Evolutionary conservation across 108 stramenopile species (phyloP), one percentile per base, ranked within the genome.

Genomic region (Skeletonema menzelii): DNA sequence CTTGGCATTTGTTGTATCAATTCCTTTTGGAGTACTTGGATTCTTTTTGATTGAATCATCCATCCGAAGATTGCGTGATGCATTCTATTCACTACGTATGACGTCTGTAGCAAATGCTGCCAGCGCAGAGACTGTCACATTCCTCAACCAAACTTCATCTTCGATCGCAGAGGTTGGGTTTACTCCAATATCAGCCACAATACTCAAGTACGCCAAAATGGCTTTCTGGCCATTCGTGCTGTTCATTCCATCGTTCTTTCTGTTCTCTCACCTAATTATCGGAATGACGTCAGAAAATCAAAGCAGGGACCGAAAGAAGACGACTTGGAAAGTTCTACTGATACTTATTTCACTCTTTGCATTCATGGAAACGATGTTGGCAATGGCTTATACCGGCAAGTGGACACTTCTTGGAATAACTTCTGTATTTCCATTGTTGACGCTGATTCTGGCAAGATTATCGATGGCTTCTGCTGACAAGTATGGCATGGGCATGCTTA

Each of bases 131-230:
- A 42, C 3, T 42, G 40, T 4, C 11, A 3, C 15, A n/a, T n/a
- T 42, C 14, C 3, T 42, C 40, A 53, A 53, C 22, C 4, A 22
- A 8, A 53, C 49, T 7, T 20, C 5, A n/a, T 46, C 17, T 46
- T 46, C 49, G 22, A 24, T n/a, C 49, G 22, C 22, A n/a, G 49
- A 22, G n/a, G 20, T 10, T 22, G 22, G 4, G 8, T 24, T n/a
- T n/a, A 8, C 49, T 24, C 24, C 49, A 22, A 10, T 53, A n/a
- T 5, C 22, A 53, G 19, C 49, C 35, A 32, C 59, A 20, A 20
- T 30, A 24, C 8, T 60, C 8, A 60, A 34, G 59, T 60, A 60
- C 28, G 59, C 59, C 1, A 60, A 60, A 32, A 60, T 60, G 59
- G 24, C 59, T 5, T 0, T 35, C 59, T 35, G 30, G 30, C 59